Evolutionary conservation across 2,329 filamentous ascomycete genomes (phyloP).

Genomic region (Sordariomycetes sp.): DNA sequence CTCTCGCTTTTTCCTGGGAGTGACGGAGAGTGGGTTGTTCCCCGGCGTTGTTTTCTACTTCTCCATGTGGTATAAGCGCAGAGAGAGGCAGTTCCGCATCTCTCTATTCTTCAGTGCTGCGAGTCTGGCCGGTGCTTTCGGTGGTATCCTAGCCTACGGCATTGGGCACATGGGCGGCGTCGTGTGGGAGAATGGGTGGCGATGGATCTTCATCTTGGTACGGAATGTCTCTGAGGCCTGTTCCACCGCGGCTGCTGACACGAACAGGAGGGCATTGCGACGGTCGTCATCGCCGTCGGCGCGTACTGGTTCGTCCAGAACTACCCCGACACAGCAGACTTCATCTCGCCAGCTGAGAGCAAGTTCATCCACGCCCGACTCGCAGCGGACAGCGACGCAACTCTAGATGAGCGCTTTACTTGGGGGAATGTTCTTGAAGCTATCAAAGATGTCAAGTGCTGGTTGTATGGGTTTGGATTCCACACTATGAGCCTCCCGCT

Average conservation of each 20-base stretch:
- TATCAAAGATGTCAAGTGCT: conserved; percentile 59
- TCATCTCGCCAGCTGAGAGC: conserved; percentile 45
- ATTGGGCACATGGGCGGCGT: conserved; percentile 44
- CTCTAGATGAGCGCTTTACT: conserved; percentile 56
- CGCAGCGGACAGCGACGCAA: conserved; percentile 60
- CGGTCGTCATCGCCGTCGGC: conserved; percentile 37
- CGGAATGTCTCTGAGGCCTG: too few relatives aligned
- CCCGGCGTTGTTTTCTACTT: conserved; percentile 41
- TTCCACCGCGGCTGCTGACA: conserved; percentile 27
- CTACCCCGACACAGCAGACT: conserved; percentile 50
- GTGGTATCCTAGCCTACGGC: conserved; percentile 46
- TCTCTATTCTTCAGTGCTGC: conserved; percentile 48
- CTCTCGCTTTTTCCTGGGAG: conserved; percentile 45
- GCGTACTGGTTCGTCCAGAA: conserved; percentile 57
- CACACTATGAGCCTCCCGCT: conserved; percentile 62
- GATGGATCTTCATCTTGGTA: conserved; percentile 53
- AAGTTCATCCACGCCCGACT: conserved; percentile 53
- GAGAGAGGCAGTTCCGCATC: conserved; percentile 44
- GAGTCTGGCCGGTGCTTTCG: conserved; percentile 45
- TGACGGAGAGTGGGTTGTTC: conserved; percentile 43
- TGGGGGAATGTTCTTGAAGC: conserved; percentile 59
- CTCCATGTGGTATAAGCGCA: conserved; percentile 46
- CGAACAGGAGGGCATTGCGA: conserved; percentile 43
- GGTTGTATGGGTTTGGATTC: conserved; percentile 63
- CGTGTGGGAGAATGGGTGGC: conserved; percentile 43